Evolutionary conservation across 805 yeast species (phyloP).

Genomic region (Candida palmyrensis): DNA sequence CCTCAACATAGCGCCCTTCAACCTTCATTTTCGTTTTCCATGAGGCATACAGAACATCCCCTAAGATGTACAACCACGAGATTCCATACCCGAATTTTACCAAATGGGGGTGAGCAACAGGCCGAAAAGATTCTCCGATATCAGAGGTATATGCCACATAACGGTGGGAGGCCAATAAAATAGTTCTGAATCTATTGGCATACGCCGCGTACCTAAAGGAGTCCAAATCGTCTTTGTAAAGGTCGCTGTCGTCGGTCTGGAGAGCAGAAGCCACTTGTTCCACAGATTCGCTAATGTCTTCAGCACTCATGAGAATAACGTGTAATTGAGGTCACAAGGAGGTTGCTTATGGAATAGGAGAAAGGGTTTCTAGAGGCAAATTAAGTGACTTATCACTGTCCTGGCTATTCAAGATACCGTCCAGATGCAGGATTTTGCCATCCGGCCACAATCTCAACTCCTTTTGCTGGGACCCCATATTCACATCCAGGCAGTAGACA

Average conservation of each 20-base stretch:
- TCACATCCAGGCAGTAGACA: too few relatives aligned
- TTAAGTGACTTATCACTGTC: too few relatives aligned
- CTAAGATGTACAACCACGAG: constrained; percentile 70
- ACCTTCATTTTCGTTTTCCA: constrained; percentile 67
- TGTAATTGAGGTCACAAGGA: too few relatives aligned
- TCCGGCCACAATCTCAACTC: too few relatives aligned
- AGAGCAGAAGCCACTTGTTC: constrained; percentile 3
- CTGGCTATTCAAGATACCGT: too few relatives aligned
- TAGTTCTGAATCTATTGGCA: constrained; percentile 69
- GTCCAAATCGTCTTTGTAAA: constrained; percentile 13
- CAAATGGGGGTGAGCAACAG: constrained; percentile 66
- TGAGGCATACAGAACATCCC: constrained; percentile 68
- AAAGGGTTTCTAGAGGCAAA: too few relatives aligned
- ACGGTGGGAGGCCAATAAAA: constrained; percentile 67
- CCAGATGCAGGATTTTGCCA: too few relatives aligned
- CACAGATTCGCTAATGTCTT: too few relatives aligned
- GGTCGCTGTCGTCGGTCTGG: constrained; percentile 9
- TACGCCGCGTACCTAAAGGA: constrained; percentile 74
- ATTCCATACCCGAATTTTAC: constrained; percentile 66
- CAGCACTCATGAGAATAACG: too few relatives aligned
- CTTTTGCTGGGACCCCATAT: too few relatives aligned
- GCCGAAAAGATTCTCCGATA: constrained; percentile 82
- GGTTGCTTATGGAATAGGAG: too few relatives aligned
- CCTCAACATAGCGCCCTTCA: constrained; percentile 59
- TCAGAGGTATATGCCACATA: constrained; percentile 86